Evolutionary conservation across 306 rosid genomes (phyloP).

Genomic region (Parietaria judaica): DNA sequence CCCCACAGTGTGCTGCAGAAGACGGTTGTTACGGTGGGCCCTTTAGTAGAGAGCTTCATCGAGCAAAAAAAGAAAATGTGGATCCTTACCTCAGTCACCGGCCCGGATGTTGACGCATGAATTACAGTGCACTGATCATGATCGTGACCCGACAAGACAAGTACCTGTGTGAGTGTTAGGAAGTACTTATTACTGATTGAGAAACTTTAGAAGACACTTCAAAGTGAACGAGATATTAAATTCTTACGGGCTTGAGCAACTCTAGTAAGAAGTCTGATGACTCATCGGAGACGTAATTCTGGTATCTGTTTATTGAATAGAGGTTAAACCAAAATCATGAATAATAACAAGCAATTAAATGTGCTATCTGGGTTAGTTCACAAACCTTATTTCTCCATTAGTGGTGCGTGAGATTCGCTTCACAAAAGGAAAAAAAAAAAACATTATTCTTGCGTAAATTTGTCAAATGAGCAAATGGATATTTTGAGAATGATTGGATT

Average conservation of each 20-base stretch:
- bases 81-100: slow-evolving; percentile 56
- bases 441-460: slow-evolving; percentile 17
- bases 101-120: slow-evolving; percentile 44
- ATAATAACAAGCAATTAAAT: slow-evolving; percentile 6
- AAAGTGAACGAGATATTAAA: slow-evolving; percentile 1
- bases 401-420: slow-evolving; percentile 37
- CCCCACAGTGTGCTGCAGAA: slow-evolving; percentile 78
- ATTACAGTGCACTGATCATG: slow-evolving; percentile 71
- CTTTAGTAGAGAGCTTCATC: slow-evolving; percentile 12
- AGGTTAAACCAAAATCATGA: slow-evolving; percentile 16
- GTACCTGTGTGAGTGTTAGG: slow-evolving; percentile 34
- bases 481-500: slow-evolving; percentile 7
- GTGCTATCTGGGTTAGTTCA: background rate
- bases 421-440: background rate
- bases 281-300: slow-evolving; percentile 47
- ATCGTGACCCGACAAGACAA: slow-evolving; percentile 77
- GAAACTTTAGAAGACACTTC: background rate
- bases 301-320: slow-evolving; percentile 40
- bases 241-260: slow-evolving; percentile 50
- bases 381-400: slow-evolving; percentile 36
- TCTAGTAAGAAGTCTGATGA: slow-evolving; percentile 54
- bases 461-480: background rate
- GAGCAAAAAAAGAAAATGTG: slow-evolving; percentile 7
- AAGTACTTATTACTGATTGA: slow-evolving; percentile 18
- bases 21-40: slow-evolving; percentile 16